phyloP scores from a whole-genome alignment of 2,329 filamentous ascomycete species.

The Chaetomium olivaceum region DNA sequence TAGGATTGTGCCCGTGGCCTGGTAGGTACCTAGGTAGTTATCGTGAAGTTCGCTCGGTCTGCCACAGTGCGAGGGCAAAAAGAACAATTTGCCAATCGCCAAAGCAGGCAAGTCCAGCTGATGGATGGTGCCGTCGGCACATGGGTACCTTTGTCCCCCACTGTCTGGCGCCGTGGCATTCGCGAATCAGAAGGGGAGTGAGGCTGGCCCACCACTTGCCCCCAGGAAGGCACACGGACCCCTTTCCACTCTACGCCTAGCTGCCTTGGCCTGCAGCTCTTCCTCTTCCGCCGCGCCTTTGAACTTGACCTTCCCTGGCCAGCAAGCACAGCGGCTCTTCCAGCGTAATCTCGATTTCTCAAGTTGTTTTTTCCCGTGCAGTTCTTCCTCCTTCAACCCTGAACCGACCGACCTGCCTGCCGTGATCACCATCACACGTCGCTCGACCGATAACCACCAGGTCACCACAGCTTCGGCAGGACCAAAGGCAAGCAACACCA shows the following conservation, averaged over 20 bases:
- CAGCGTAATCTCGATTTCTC: conserved; percentile 14
- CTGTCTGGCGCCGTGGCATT: conserved; percentile 19
- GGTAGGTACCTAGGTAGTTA: not conserved
- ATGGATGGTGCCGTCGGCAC: conserved; percentile 7
- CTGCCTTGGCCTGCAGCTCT: conserved; percentile 15
- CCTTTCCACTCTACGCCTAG: conserved; percentile 23
- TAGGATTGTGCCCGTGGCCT: no score
- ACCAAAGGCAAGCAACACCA: conserved; percentile 13
- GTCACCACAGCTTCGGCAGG: not conserved
- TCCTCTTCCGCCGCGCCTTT: conserved; percentile 18
- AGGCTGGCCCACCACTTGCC: conserved; percentile 20
- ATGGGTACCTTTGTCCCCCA: conserved; percentile 22
- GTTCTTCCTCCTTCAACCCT: conserved; percentile 15
- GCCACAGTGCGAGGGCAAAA: conserved; percentile 13
- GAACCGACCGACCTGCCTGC: conserved; percentile 19
- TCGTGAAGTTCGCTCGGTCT: not conserved
- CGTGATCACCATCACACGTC: conserved; percentile 9
- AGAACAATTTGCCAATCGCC: not conserved
- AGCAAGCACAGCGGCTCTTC: conserved; percentile 16
- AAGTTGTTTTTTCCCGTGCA: not conserved
- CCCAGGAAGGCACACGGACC: conserved; percentile 31
- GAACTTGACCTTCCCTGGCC: conserved; percentile 19
- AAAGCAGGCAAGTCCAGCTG: conserved; percentile 22
- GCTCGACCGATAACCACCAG: conserved; percentile 8
- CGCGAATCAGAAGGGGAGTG: conserved; percentile 28